Percentiles rank a stretch among this genome's conserved stretches.
These are phyloP conservation scores for Alopecurus myosuroides DNA, from an alignment of 176 grass and related monocot genomes.

Conservation along the genomic window DNA sequence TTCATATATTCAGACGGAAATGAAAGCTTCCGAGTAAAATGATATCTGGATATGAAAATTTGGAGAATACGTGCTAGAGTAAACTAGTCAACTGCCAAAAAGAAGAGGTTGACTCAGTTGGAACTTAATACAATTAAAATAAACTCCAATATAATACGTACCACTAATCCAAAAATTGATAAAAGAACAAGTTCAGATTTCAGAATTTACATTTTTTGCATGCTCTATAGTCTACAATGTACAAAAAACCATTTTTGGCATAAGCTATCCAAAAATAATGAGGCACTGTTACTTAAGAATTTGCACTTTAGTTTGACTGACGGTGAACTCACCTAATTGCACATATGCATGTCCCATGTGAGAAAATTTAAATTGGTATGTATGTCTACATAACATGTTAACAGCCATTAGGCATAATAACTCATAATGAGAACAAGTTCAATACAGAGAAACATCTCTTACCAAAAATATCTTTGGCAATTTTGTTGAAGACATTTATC, in stretches of 20 bases:
- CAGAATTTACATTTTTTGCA: not conserved
- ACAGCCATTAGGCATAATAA: not conserved
- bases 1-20: not conserved
- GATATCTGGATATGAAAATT: not conserved
- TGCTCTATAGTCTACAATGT: not conserved
- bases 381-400: not conserved
- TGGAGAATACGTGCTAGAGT: not conserved
- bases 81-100: not conserved
- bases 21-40: constrained; percentile 4
- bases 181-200: not conserved
- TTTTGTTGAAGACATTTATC: constrained; percentile 53
- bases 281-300: not conserved
- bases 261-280: constrained; percentile 3
- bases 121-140: not conserved
- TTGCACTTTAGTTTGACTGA: not conserved
- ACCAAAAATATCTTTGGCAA: constrained; percentile 61
- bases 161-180: not conserved
- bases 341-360: not conserved
- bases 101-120: not conserved
- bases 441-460: constrained; percentile 14
- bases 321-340: not conserved
- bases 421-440: constrained; percentile 1
- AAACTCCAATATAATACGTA: not conserved
- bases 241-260: not conserved
- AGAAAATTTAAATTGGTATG: not conserved